Base-by-base conservation (phyloP, 306 rosid genomes). In the Dryas drummondii region DNA sequence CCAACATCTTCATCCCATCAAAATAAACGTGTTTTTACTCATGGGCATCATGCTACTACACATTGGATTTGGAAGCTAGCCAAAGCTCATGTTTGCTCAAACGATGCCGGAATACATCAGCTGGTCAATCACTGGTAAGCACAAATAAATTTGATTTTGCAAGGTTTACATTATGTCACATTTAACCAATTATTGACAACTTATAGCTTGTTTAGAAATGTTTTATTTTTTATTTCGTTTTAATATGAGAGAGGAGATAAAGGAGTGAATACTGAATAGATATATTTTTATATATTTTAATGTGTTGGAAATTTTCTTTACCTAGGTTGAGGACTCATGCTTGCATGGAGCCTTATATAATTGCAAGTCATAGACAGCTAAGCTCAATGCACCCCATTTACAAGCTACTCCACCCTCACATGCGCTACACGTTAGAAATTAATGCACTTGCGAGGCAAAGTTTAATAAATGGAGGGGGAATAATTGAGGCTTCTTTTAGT, bases 271-370 rank as follows among this genome's bases (percentile, higher is more conserved):
- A 32, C 2, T 32, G 37, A 32, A 32, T 32, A 32, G 64, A 27
- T 2, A 7, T 26, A 7, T 52, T 37, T 11, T 50, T 26, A 7
- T 52, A 17, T 11, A 44, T 27, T 17, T 15, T 82, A 32, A 77
- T 52, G 13, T 76, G 66, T 62, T 75, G 72, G 19, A 37, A 58
- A 70, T 74, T 71, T 74, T 61, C 73, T n/a, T 41, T 79, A 19
- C 82, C 74, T 88, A 94, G 98, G 98, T 85, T 94, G 82, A 85
- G 91, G 89, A 94, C 98, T 84, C 98, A 94, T 82, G 98, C 98
- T 74, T 81, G 83, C 78, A 87, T 94, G 96, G 98, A 94, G 81
- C 91, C 98, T 15, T 94, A 87, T 78, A 91, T 94, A 64, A 86
- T 94, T 83, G 97, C 98, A 19, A 87, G 91, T 84, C 91, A 86